Base-by-base conservation (phyloP, 23 red algal species). In the Gracilaria gracilis region DNA sequence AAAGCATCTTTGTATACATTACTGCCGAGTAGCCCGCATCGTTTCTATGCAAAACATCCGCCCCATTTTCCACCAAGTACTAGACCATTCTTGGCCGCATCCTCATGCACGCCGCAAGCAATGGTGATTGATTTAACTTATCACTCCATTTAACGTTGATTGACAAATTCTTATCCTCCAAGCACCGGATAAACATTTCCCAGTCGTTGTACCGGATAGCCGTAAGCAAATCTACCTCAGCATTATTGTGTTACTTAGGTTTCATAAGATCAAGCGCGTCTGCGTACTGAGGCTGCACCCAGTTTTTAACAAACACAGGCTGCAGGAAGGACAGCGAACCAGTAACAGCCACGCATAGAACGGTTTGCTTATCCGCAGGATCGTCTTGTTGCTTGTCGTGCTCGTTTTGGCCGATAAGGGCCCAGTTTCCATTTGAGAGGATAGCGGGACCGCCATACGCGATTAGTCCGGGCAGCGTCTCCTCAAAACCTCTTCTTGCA, bases 141-240 rank as follows among this genome's bases (percentile, higher is more conserved):
- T 91, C 51, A 31, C 12, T 36, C 94, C 94, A 96, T 87, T 78
- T 66, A 6, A 57, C 17, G 42, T 96, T 82, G 16, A 96, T 79
- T 23, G 67, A 35, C 0, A 96, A 82, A 20, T 57, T 67, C 7
- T 62, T 12, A 31, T 75, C 61, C 62, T 89, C 92, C 0, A 96
- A 21, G 59, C 87, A 92, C 37, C 33, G 40, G 4, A 73, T 0
- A 42, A 96, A 96, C 74, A 34, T 91, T 8, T 96, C 80, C 94
- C 85, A 90, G 50, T 96, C 94, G 35, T 96, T 77, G 49, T 81
- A 92, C 4, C 87, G 72, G 59, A 96, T 96, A 11, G 94, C 86
- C 5, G 71, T 87, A 66, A 96, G 83, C 42, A 96, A 39, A 46
- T 96, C 87, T n/a, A 27, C 23, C 15, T 46, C 25, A 14, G 87